These are phyloP conservation scores for Fusarium bulbicola DNA, from an alignment of 2,329 filamentous ascomycete genomes.

Conservation along the genomic window DNA sequence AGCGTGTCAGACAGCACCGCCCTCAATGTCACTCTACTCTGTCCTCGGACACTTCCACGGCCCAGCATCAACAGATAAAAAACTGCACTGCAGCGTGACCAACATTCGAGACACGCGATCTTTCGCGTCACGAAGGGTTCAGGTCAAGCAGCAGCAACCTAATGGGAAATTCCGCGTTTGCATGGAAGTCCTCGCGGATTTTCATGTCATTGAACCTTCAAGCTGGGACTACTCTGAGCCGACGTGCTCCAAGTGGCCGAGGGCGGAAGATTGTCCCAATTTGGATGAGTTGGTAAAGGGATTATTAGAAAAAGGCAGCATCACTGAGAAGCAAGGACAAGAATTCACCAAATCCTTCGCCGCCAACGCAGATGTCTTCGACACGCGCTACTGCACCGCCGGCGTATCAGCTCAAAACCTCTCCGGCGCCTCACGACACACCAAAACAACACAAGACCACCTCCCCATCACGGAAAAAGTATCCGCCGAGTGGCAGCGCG, in stretches of 20 bases:
- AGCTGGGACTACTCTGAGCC: constrained; percentile 51
- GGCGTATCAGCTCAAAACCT: constrained; percentile 56
- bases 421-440: constrained; percentile 51
- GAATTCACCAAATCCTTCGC: constrained; percentile 44
- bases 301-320: constrained; percentile 36
- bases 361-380: constrained; percentile 44
- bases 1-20: constrained; percentile 50
- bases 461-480: constrained; percentile 47
- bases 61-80: constrained; percentile 52
- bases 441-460: constrained; percentile 48
- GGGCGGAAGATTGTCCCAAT: constrained; percentile 38
- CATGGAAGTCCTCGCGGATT: constrained; percentile 56
- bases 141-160: constrained; percentile 53
- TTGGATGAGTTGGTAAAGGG: background rate
- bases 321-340: constrained; percentile 36
- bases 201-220: constrained; percentile 53
- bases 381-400: constrained; percentile 49
- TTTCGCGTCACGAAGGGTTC: constrained; percentile 58
- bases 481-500: constrained; percentile 55
- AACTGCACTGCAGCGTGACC: constrained; percentile 49
- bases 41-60: constrained; percentile 57
- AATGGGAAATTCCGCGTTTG: constrained; percentile 50
- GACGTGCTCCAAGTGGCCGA: constrained; percentile 46
- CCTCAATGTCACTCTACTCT: constrained; percentile 55
- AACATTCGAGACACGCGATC: constrained; percentile 55